phyloP scores from a whole-genome alignment of 2,329 filamentous ascomycete genomes.

The Curvularia lunata region DNA sequence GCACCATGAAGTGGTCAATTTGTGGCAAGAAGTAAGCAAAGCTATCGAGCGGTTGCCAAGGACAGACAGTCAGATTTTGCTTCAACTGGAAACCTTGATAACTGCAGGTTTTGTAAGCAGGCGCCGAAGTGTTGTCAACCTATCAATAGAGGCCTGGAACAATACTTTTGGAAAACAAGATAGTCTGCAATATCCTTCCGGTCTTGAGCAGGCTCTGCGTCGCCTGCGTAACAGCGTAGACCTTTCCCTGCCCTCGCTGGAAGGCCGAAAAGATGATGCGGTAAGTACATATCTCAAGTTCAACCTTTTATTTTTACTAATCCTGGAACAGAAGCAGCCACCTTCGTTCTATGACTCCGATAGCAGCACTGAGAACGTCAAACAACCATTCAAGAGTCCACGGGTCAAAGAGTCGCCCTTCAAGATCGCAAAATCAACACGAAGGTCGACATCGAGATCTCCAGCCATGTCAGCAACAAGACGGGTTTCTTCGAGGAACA shows the following conservation, averaged over 20 bases:
- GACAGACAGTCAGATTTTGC: slow-evolving; percentile 63
- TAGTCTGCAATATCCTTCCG: slow-evolving; percentile 67
- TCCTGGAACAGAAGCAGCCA: slow-evolving; percentile 20
- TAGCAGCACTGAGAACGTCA: slow-evolving; percentile 24
- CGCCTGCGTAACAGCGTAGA: slow-evolving; percentile 64
- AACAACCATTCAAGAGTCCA: slow-evolving; percentile 27
- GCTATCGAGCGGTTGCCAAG: slow-evolving; percentile 63
- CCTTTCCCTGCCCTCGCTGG: slow-evolving; percentile 58
- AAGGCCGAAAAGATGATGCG: slow-evolving; percentile 43
- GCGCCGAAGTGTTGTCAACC: slow-evolving; percentile 58
- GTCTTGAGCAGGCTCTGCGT: slow-evolving; percentile 67
- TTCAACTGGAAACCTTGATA: slow-evolving; percentile 60
- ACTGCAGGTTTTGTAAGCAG: slow-evolving; percentile 61
- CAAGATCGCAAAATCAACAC: slow-evolving; percentile 31
- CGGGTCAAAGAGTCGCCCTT: slow-evolving; percentile 38
- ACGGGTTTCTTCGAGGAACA: slow-evolving; percentile 35
- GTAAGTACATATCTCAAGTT: slow-evolving; percentile 52
- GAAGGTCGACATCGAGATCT: slow-evolving; percentile 35
- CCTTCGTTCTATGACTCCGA: slow-evolving; percentile 51
- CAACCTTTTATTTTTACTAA: slow-evolving; percentile 52
- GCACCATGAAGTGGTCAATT: slow-evolving; percentile 34
- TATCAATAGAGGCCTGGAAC: slow-evolving; percentile 71
- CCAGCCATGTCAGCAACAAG: slow-evolving; percentile 32
- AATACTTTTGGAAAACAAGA: slow-evolving; percentile 67
- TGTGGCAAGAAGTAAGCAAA: slow-evolving; percentile 57